Conservation (phyloP, 768 basidiomycete genomes). For the Mycena alexandri region DNA sequence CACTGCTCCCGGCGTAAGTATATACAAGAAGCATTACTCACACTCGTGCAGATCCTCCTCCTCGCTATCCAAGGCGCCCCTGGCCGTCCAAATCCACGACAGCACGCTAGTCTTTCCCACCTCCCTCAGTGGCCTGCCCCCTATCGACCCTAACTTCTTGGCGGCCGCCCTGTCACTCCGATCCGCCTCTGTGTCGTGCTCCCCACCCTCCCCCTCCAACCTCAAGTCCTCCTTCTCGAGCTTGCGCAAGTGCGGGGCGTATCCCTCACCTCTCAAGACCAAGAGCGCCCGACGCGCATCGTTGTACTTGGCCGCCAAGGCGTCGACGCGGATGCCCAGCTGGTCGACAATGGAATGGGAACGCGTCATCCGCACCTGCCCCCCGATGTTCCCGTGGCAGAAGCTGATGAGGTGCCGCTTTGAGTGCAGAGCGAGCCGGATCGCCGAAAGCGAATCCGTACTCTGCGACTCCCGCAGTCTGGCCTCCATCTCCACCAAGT, state of each 20-base stretch:
- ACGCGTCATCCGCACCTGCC: slow-evolving; percentile 2
- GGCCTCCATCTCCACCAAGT: slow-evolving; percentile 8
- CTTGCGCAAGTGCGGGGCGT: not conserved
- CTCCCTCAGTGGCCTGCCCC: not conserved
- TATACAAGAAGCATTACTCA: no score
- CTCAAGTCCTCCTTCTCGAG: not conserved
- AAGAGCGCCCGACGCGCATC: not conserved
- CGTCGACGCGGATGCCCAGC: not conserved
- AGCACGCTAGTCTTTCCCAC: not conserved
- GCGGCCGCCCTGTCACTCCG: not conserved
- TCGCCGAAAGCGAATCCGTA: not conserved
- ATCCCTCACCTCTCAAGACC: not conserved
- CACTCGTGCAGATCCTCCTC: not conserved
- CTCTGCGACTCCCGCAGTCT: slow-evolving; percentile 18
- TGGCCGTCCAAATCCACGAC: slow-evolving; percentile 29
- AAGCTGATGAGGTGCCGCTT: slow-evolving; percentile 18
- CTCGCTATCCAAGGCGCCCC: not conserved
- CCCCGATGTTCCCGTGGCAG: slow-evolving; percentile 8
- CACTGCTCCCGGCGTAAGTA: no score
- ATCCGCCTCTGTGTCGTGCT: not conserved
- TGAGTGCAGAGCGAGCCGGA: slow-evolving; percentile 9
- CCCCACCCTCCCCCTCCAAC: not conserved
- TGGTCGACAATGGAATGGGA: slow-evolving; percentile 2
- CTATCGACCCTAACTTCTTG: not conserved
- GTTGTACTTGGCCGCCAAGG: not conserved